Evolutionary conservation across 78 protist genomes (phyloP).

Genomic region (Dictyostelium capitatum): DNA sequence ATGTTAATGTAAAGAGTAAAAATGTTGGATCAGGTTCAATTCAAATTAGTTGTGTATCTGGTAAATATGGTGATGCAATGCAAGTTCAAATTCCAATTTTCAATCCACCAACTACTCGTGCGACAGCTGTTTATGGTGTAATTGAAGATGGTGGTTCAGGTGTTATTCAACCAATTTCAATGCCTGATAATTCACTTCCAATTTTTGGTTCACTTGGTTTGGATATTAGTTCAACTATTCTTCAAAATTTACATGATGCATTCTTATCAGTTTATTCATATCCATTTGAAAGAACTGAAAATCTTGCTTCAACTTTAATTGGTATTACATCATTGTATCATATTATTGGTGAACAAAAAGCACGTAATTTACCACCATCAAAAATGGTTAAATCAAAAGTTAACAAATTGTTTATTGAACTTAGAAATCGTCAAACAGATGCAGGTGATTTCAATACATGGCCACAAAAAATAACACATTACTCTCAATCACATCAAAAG

Average conservation of each 20-base stretch:
- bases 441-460: constrained; percentile 48
- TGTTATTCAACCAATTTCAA: constrained; percentile 32
- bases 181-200: constrained; percentile 69
- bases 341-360: constrained; percentile 34
- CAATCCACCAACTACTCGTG: constrained; percentile 58
- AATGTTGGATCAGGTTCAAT: constrained; percentile 47
- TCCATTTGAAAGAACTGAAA: constrained; percentile 67
- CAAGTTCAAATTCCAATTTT: constrained; percentile 49
- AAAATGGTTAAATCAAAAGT: constrained; percentile 28
- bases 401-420: neutral
- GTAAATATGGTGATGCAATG: constrained; percentile 80
- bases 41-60: constrained; percentile 57
- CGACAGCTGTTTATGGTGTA: constrained; percentile 48
- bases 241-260: constrained; percentile 61
- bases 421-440: constrained; percentile 31
- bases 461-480: neutral
- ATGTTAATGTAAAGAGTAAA: constrained; percentile 21
- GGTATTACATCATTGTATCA: constrained; percentile 34
- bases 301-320: constrained; percentile 33
- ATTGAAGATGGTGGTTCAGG: constrained; percentile 36
- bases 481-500: neutral
- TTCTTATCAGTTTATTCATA: neutral
- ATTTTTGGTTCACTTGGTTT: constrained; percentile 36
- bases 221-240: constrained; percentile 49
- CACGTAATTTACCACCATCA: constrained; percentile 18